Evolutionary conservation across 1,284 basidiomycete species (phyloP).

Genomic region (Austropuccinia psidii): DNA sequence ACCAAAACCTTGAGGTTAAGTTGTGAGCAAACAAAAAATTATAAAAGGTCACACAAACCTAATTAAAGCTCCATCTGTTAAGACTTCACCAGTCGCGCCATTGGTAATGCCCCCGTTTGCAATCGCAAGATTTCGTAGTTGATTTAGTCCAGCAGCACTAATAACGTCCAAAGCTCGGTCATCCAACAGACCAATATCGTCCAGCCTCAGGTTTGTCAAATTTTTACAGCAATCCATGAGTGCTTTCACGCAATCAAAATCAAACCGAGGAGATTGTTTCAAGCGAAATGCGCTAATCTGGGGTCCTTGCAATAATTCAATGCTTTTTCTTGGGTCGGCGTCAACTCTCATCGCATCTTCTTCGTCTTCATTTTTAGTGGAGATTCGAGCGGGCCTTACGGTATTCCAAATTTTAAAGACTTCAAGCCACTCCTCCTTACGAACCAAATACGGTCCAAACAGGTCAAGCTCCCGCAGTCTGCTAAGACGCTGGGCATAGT

Average conservation of each 20-base stretch:
- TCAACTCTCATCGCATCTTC: neutral
- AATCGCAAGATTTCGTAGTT: constrained; percentile 20
- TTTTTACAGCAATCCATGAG: constrained; percentile 60
- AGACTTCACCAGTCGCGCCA: constrained; percentile 20
- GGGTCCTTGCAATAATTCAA: neutral
- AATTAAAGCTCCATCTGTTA: constrained; percentile 16
- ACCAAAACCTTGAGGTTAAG: neutral
- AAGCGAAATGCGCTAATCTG: constrained; percentile 37
- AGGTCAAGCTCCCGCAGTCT: constrained; percentile 67
- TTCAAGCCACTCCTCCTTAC: neutral
- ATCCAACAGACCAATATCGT: constrained; percentile 66
- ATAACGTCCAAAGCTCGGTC: constrained; percentile 60
- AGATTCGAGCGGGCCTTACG: constrained; percentile 23
- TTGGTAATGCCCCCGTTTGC: constrained; percentile 30
- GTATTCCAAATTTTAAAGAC: neutral
- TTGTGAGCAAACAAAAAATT: neutral
- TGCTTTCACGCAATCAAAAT: constrained; percentile 60
- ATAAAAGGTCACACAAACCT: neutral
- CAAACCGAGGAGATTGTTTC: constrained; percentile 67
- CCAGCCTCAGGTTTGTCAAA: constrained; percentile 65
- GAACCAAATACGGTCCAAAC: constrained; percentile 77
- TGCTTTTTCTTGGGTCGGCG: neutral
- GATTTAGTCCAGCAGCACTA: constrained; percentile 40
- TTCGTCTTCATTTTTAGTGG: constrained; percentile 35
- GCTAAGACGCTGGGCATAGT: constrained; percentile 61